Evolutionary conservation across 176 grass and related monocot genomes (phyloP).

Genomic region (Sorghum bicolor): DNA sequence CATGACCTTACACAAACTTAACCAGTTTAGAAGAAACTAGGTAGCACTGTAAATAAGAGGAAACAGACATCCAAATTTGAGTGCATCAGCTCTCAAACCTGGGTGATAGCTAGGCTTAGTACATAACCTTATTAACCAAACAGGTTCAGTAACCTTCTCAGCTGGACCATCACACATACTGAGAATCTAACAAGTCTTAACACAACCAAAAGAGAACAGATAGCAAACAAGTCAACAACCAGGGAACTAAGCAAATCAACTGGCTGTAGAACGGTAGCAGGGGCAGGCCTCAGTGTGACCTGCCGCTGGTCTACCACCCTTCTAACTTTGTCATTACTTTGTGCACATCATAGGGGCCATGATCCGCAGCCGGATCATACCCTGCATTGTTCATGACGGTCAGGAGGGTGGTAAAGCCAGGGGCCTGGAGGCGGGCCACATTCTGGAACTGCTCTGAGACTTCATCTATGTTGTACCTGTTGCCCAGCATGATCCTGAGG

Average conservation of each 20-base stretch:
- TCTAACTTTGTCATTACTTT: conserved; percentile 30
- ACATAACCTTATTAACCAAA: neutral
- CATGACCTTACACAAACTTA: neutral
- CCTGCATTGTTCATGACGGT: conserved; percentile 30
- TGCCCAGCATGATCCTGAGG: conserved; percentile 12
- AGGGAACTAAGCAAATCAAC: neutral
- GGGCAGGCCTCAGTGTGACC: neutral
- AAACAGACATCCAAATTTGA: neutral
- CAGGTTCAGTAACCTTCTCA: neutral
- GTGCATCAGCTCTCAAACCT: neutral
- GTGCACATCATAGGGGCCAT: conserved; percentile 44
- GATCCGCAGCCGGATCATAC: neutral
- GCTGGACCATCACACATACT: neutral
- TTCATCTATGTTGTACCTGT: conserved; percentile 14
- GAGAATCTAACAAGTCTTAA: neutral
- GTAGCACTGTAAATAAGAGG: neutral
- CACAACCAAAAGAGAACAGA: neutral
- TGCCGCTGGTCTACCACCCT: neutral
- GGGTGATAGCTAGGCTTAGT: neutral
- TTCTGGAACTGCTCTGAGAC: conserved; percentile 13
- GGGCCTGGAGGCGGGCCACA: conserved; percentile 30
- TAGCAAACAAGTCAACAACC: neutral
- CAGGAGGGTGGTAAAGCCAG: conserved; percentile 37
- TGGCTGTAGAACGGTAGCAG: neutral
- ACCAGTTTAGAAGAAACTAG: neutral